Conservation (phyloP, 2,329 filamentous ascomycete genomes). For the Ophiostoma angusticollis region DNA sequence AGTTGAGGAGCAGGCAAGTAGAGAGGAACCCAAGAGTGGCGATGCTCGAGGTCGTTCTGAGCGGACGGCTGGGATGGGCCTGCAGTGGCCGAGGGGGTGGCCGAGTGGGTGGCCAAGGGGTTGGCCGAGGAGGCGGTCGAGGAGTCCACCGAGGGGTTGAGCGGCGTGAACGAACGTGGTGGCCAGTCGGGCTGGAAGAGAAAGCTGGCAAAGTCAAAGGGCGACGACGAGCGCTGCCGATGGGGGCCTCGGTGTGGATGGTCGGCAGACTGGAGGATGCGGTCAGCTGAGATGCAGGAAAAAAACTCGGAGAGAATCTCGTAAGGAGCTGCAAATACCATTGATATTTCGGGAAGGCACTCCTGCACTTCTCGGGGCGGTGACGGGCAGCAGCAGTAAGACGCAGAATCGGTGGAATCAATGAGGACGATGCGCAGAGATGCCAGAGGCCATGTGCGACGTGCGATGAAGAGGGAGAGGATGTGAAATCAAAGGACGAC, state of each 20-base stretch:
- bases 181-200: not conserved
- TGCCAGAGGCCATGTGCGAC: not conserved
- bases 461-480: not conserved
- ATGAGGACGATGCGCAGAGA: constrained; percentile 1
- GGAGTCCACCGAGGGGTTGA: not conserved
- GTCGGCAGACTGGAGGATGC: constrained; percentile 6
- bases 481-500: not conserved
- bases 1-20: too few species aligned
- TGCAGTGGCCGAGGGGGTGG: not conserved
- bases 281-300: not conserved
- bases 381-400: too few species aligned
- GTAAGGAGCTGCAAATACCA: too few species aligned
- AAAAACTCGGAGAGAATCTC: not conserved
- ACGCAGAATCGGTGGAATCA: too few species aligned
- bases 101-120: not conserved
- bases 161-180: too few species aligned
- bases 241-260: not conserved
- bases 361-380: too few species aligned
- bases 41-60: constrained; percentile 16
- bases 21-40: too few species aligned
- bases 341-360: too few species aligned
- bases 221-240: constrained; percentile 1
- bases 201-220: not conserved
- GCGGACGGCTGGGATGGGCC: constrained; percentile 8
- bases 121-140: not conserved